A percentile compares a stretch with the other conserved stretches of the same genome.
These are phyloP conservation scores for Teratosphaeria gauchensis DNA, from an alignment of 2,329 filamentous ascomycete species.

Conservation along the genomic window DNA sequence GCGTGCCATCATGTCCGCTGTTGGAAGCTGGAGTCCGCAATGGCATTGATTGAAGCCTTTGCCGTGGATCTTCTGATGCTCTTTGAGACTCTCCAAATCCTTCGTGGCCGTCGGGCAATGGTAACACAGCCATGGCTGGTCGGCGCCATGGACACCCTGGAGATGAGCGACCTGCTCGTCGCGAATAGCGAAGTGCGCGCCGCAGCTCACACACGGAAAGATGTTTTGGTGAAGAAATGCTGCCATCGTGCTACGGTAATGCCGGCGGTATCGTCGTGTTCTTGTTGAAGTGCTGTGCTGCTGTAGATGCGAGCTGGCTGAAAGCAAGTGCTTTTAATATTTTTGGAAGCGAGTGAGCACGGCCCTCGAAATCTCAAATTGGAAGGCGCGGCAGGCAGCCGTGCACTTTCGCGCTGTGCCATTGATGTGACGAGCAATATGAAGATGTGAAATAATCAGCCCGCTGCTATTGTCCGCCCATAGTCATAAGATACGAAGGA, in stretches of 20 bases:
- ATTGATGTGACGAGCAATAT: constrained; percentile 4
- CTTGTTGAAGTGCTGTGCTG: neutral
- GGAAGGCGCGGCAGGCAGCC: neutral
- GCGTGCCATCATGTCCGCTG: neutral
- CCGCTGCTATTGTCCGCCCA: neutral
- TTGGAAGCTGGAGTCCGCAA: neutral
- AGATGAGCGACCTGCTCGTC: neutral
- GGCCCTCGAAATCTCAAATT: neutral
- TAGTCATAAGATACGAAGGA: neutral
- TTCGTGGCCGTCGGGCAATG: neutral
- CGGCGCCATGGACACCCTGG: neutral
- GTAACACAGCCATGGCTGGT: neutral
- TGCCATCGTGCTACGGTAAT: neutral
- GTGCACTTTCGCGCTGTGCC: neutral
- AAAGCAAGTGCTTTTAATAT: neutral
- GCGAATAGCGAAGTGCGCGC: neutral
- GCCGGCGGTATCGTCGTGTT: neutral
- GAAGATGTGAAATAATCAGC: neutral
- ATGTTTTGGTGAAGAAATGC: neutral
- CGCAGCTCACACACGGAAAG: neutral
- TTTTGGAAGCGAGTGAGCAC: neutral
- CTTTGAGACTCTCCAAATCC: neutral
- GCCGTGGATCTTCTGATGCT: neutral
- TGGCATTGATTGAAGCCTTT: neutral
- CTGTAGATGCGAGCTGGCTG: neutral